Evolutionary conservation across 306 rosid species (phyloP), one percentile per base, ranked within the genome.

Genomic region (Lablab purpureus): DNA sequence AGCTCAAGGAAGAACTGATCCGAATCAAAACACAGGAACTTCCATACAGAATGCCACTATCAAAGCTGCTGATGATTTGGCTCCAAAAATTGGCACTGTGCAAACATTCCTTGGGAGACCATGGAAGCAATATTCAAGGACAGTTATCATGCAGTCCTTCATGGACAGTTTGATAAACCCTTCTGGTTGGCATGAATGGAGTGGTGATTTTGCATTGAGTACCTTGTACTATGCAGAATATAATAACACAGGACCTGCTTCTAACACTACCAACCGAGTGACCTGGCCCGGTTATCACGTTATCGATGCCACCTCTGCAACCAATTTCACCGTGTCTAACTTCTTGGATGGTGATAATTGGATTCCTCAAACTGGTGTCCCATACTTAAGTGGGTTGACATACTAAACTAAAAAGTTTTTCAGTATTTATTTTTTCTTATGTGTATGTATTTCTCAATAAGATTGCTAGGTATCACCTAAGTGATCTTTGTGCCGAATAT

Each of bases 171-270:
- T 86, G 21, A 87, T 93, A 3, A 66, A 89, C 32, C 65, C 90
- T 2, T 79, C 74, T 10, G 98, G 98, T 28, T 93, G 97, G 98
- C 82, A 58, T 1, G 97, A 71, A 22, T 93, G 98, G 98, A 69
- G 67, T 59, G 95, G 93, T 12, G 69, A 69, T 6, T 88, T 88
- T 67, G 95, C 93, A 0, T 72, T 91, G 3, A 82, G 40, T 21
- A 91, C 93, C 0, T 75, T 85, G 83, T 93, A 86, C 55, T 93
- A 93, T 71, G 95, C 91, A 0, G 98, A 93, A 81, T 90, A 71
- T 40, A 66, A 74, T 28, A 93, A 93, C 37, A 73, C 71, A 0
- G 98, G 98, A 4, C 85, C 89, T 2, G 97, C 90, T 9, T 91
- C 95, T 1, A 5, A 80, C 70, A 86, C 91, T 2, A 6, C 76